Evolutionary conservation across 1,284 basidiomycete genomes (phyloP), one percentile per base, ranked within the genome.

Genomic region (Testicularia cyperi): DNA sequence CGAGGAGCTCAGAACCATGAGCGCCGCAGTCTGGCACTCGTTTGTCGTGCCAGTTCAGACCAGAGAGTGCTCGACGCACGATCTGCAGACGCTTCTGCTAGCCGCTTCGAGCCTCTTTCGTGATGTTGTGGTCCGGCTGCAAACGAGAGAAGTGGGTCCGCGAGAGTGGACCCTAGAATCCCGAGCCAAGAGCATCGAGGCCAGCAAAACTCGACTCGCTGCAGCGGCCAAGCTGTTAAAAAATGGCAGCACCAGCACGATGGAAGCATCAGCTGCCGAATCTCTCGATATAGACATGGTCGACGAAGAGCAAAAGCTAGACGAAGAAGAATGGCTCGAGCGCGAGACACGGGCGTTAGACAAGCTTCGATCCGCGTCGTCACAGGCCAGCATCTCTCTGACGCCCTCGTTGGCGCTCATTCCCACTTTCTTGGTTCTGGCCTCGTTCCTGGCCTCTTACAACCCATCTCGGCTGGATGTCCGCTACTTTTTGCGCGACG

Each of bases 401-500:
- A 27, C 54, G 4, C 54, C 60, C 1, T 58, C 54, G 5, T 31
- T 64, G 3, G 43, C 64, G 8, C 66, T 60, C 28, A 57, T 65
- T 16, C 49, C 45, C 12, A 86, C 86, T 58, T 92, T 86, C 68
- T 80, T 94, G 15, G 78, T 94, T 10, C 77, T 94, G 7, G 88
- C 90, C 0, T 83, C 87, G 0, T 95, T 87, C 74, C 78, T 92
- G 24, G 90, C 90, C 2, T 89, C 87, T 33, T 88, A 87, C 47
- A 95, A 95, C 74, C 90, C 91, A 0, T 77, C 85, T 0, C 87
- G 85, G 67, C 85, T 84, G 6, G 92, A 95, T 74, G 44, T 89
- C 57, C 51, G 65, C 20, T 70, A 71, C 39, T 73, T 68, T 38
- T 36, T 73, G 14, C 61, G 67, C 6, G 70, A 73, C 36, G 48